These are phyloP conservation scores for Gossypium longicalyx DNA, from an alignment of 345 rosid species.

Conservation along the genomic window DNA sequence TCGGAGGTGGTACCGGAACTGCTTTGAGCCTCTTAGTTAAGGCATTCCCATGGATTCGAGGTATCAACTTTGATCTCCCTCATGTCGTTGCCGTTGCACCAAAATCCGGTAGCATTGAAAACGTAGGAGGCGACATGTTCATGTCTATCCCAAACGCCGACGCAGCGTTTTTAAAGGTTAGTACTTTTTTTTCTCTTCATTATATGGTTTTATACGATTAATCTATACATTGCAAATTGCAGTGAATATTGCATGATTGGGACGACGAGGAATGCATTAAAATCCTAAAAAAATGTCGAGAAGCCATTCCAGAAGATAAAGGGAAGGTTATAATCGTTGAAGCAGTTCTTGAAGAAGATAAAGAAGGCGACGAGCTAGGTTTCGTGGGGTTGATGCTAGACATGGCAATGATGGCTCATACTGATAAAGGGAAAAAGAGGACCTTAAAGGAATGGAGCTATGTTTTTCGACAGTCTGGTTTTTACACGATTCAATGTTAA, in stretches of 20 bases:
- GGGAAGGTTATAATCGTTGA: constrained; percentile 69
- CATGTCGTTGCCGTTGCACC: constrained; percentile 50
- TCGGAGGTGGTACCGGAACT: constrained; percentile 76
- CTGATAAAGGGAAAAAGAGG: constrained; percentile 58
- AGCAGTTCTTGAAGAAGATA: constrained; percentile 37
- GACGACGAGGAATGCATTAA: constrained; percentile 58
- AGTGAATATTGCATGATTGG: constrained; percentile 78
- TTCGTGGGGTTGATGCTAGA: constrained; percentile 50
- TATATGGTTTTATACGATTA: too few relatives aligned
- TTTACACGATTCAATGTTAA: constrained; percentile 36
- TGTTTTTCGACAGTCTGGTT: constrained; percentile 55
- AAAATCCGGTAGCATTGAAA: constrained; percentile 38
- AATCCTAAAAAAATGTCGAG: constrained; percentile 58
- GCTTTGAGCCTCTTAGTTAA: constrained; percentile 39
- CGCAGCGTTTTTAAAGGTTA: constrained; percentile 57
- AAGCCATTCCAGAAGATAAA: constrained; percentile 42
- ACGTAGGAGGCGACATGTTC: constrained; percentile 75
- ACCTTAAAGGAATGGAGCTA: constrained; percentile 57
- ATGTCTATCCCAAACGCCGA: constrained; percentile 54
- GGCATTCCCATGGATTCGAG: constrained; percentile 55
- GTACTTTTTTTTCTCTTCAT: neutral
- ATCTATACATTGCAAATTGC: neutral
- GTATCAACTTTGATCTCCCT: constrained; percentile 73
- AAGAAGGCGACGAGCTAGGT: constrained; percentile 29
- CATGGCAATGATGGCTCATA: constrained; percentile 78